A percentile compares a stretch with the other conserved stretches of the same genome.
phyloP scores from a whole-genome alignment of 2,329 filamentous ascomycete genomes.

The Emydomyces testavorans region DNA sequence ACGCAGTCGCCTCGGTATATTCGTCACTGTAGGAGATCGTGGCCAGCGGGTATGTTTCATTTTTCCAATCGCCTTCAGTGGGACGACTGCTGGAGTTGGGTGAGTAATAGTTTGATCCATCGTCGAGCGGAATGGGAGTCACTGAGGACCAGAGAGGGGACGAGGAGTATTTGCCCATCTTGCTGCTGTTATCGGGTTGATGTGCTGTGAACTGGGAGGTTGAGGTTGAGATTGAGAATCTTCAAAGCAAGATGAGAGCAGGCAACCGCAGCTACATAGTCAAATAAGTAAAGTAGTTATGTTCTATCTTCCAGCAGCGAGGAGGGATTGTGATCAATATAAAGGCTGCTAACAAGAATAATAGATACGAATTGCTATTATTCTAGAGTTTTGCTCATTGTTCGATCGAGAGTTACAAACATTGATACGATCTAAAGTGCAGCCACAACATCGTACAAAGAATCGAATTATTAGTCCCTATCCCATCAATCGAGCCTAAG shows the following conservation, averaged over 20 bases:
- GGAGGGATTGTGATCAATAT: neutral
- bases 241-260: neutral
- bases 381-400: neutral
- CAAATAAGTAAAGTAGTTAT: no score
- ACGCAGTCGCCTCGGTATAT: constrained; percentile 85
- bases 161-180: constrained; percentile 39
- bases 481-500: no score
- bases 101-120: constrained; percentile 43
- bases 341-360: neutral
- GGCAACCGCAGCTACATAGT: no score
- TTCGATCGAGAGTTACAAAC: no score
- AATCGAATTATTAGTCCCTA: no score
- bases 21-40: constrained; percentile 82
- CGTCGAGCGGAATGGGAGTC: constrained; percentile 63
- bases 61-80: neutral
- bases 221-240: neutral
- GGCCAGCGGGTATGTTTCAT: constrained; percentile 55
- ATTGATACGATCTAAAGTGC: no score
- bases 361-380: neutral
- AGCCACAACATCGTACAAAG: no score
- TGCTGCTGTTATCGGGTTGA: neutral
- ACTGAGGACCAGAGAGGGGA: constrained; percentile 73
- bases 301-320: no score
- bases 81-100: neutral
- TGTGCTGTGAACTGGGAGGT: neutral